Conservation (phyloP, 805 yeast genomes). For the Yarrowia sp. region DNA sequence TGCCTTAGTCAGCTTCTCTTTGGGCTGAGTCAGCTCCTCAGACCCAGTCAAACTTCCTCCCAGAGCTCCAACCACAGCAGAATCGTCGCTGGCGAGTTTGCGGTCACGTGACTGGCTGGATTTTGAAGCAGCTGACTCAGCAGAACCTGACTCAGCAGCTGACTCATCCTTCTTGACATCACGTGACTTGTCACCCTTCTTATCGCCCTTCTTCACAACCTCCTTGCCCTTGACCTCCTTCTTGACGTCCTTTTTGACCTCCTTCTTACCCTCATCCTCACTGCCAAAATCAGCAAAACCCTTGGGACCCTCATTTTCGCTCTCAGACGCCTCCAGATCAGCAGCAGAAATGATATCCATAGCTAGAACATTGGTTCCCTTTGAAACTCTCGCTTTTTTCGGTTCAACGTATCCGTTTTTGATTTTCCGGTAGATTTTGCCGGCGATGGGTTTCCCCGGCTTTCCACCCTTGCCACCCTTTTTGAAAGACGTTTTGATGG, state of each 20-base stretch:
- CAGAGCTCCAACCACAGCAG: no score
- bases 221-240: not conserved
- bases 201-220: not conserved
- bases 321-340: constrained; percentile 2
- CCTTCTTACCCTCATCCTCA: not conserved
- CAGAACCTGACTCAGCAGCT: not conserved
- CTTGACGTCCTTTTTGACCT: not conserved
- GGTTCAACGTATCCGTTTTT: constrained; percentile 23
- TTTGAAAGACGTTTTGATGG: not conserved
- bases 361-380: not conserved
- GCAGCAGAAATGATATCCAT: constrained; percentile 9
- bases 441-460: not conserved
- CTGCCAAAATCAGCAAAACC: not conserved
- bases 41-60: no score
- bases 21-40: not conserved
- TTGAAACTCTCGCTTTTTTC: not conserved
- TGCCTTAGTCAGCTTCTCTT: not conserved
- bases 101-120: not conserved
- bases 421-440: constrained; percentile 13
- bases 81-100: no score
- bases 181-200: not conserved
- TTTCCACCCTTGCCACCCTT: constrained; percentile 9
- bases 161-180: not conserved
- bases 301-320: not conserved
- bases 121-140: no score